phyloP scores from a whole-genome alignment of 345 rosid species.

The Geranium rotundifolium region DNA sequence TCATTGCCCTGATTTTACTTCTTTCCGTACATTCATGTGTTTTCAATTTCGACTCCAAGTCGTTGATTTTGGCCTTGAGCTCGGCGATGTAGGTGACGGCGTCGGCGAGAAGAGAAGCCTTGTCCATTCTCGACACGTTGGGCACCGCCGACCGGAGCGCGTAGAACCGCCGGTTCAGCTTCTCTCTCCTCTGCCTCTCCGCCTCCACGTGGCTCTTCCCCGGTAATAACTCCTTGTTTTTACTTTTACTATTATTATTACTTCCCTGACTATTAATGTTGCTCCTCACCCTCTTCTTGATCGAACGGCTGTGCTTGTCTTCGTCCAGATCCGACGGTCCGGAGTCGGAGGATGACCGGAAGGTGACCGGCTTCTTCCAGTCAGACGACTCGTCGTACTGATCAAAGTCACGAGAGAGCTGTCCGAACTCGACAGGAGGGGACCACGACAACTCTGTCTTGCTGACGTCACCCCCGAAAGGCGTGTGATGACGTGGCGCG shows the following conservation, averaged over 20 bases:
- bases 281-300: slow-evolving; percentile 13
- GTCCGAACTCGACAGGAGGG: no score
- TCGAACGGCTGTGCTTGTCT: neutral
- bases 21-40: neutral
- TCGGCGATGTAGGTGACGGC: slow-evolving; percentile 65
- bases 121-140: slow-evolving; percentile 85
- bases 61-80: slow-evolving; percentile 36
- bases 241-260: no score
- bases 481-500: neutral
- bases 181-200: slow-evolving; percentile 74
- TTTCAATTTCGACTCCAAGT: slow-evolving; percentile 28
- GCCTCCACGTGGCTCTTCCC: slow-evolving; percentile 59
- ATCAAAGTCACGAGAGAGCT: no score
- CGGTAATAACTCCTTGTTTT: no score
- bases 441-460: no score
- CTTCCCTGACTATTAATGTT: no score
- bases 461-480: no score
- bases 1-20: no score
- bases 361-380: neutral
- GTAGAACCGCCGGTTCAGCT: slow-evolving; percentile 64
- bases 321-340: neutral
- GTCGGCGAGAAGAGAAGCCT: slow-evolving; percentile 65
- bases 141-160: slow-evolving; percentile 80
- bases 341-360: neutral
- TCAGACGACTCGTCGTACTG: neutral